phyloP scores from a whole-genome alignment of 2,329 filamentous ascomycete species.

The Allantophomopsis lycopodina region DNA sequence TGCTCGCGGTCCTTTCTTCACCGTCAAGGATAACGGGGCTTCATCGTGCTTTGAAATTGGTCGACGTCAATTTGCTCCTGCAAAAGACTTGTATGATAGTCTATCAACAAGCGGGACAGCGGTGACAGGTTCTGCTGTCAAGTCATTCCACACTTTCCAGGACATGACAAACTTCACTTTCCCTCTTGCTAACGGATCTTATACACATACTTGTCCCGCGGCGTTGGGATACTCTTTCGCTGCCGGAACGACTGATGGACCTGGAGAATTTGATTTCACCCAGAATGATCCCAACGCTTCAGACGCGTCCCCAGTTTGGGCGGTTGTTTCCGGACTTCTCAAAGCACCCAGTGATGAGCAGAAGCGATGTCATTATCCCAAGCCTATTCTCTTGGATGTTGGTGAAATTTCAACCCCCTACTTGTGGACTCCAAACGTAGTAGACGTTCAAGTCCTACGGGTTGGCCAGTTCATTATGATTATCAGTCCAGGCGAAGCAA shows the following conservation, averaged over 20 bases:
- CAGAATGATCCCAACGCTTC: conserved; percentile 70
- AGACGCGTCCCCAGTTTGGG: conserved; percentile 56
- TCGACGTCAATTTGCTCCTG: conserved; percentile 52
- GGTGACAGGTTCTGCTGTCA: conserved; percentile 52
- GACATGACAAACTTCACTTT: conserved; percentile 71
- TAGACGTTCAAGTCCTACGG: conserved; percentile 75
- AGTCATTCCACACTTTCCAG: conserved; percentile 74
- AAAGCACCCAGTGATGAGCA: conserved; percentile 60
- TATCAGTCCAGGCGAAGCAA: conserved; percentile 75
- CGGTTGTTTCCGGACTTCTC: conserved; percentile 57
- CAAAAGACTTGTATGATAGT: conserved; percentile 43
- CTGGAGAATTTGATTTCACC: conserved; percentile 85
- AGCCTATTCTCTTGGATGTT: conserved; percentile 79
- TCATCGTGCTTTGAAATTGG: conserved; percentile 68
- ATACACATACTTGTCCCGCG: conserved; percentile 66
- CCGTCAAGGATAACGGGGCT: conserved; percentile 54
- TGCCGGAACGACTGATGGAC: conserved; percentile 82
- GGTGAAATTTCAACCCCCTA: conserved; percentile 71
- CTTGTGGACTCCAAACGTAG: conserved; percentile 80
- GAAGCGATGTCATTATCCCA: conserved; percentile 61
- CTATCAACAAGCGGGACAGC: conserved; percentile 27
- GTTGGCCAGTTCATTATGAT: conserved; percentile 78
- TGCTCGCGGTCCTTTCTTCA: conserved; percentile 58
- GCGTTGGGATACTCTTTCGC: conserved; percentile 88
- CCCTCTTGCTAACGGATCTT: conserved; percentile 55